These are phyloP conservation scores for Penstemon newberryi DNA, from an alignment of 257 asterid species.

Conservation along the genomic window DNA sequence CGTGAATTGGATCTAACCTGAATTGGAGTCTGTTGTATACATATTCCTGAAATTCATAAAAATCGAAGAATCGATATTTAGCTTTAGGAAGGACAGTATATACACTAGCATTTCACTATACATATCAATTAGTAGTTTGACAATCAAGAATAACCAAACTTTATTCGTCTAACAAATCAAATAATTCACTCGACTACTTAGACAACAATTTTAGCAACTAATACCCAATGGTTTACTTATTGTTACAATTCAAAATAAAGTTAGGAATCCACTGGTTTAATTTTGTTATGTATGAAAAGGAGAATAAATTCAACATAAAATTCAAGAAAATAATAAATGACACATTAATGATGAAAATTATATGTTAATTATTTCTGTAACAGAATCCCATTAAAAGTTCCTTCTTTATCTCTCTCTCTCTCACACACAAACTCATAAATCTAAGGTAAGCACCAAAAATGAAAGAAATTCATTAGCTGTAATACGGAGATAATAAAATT, in stretches of 20 bases:
- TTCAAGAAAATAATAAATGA: neutral
- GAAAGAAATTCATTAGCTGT: slow-evolving; percentile 19
- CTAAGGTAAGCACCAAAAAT: slow-evolving; percentile 13
- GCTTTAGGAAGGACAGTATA: neutral
- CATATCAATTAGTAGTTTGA: too few species aligned
- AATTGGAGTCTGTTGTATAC: slow-evolving; percentile 91
- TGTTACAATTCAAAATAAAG: neutral
- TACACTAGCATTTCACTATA: neutral
- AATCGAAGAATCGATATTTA: slow-evolving; percentile 9
- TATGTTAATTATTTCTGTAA: slow-evolving; percentile 12
- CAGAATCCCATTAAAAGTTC: slow-evolving; percentile 9
- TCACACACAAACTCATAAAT: neutral
- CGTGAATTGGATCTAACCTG: slow-evolving; percentile 51
- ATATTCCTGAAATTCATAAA: slow-evolving; percentile 65
- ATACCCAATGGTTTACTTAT: neutral
- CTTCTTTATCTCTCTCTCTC: slow-evolving; percentile 19
- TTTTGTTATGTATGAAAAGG: slow-evolving; percentile 2
- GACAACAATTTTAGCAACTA: neutral
- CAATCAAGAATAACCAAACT: too few species aligned
- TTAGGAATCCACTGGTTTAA: neutral
- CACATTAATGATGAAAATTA: neutral
- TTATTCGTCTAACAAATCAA: too few species aligned
- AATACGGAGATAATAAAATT: slow-evolving; percentile 7
- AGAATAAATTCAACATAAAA: neutral
- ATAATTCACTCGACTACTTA: too few species aligned